Evolutionary conservation across 129 eudicot genomes (phyloP).

Genomic region (Mikania micrantha): DNA sequence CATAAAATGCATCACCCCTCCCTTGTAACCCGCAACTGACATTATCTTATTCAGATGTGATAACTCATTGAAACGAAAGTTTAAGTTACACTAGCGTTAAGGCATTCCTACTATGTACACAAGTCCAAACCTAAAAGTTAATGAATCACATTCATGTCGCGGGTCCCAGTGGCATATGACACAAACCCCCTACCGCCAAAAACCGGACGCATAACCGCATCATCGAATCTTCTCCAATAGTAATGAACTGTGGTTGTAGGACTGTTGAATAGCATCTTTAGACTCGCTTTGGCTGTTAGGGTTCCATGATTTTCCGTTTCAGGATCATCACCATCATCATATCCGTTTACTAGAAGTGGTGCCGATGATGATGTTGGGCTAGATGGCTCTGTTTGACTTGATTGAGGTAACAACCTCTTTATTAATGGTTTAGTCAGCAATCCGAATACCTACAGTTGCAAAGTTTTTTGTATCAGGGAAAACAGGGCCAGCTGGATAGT

Average conservation of each 20-base stretch:
- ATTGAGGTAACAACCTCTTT: slow-evolving; percentile 33
- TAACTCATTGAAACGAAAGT: background rate
- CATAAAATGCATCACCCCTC: too few relatives aligned
- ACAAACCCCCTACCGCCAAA: slow-evolving; percentile 63
- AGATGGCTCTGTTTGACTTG: slow-evolving; percentile 32
- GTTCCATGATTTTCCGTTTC: slow-evolving; percentile 10
- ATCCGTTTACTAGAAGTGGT: slow-evolving; percentile 38
- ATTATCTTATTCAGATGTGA: background rate
- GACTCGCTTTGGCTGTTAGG: slow-evolving; percentile 21
- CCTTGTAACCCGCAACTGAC: too few relatives aligned
- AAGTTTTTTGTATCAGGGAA: too few relatives aligned
- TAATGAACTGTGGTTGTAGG: slow-evolving; percentile 56
- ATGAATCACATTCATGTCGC: slow-evolving; percentile 22
- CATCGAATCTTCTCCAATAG: slow-evolving; percentile 69
- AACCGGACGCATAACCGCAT: slow-evolving; percentile 51
- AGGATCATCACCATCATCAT: background rate
- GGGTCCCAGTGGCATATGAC: slow-evolving; percentile 26
- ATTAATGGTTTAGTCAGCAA: slow-evolving; percentile 59
- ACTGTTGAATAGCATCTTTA: slow-evolving; percentile 40
- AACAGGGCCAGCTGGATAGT: too few relatives aligned
- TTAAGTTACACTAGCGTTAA: background rate
- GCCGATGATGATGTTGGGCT: slow-evolving; percentile 36
- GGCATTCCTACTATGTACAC: background rate
- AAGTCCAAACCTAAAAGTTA: slow-evolving; percentile 6
- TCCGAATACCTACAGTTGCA: slow-evolving; percentile 65